Evolutionary conservation across 2,329 filamentous ascomycete genomes (phyloP), one percentile per base, ranked within the genome.

Genomic region (Myriangium duriaei): DNA sequence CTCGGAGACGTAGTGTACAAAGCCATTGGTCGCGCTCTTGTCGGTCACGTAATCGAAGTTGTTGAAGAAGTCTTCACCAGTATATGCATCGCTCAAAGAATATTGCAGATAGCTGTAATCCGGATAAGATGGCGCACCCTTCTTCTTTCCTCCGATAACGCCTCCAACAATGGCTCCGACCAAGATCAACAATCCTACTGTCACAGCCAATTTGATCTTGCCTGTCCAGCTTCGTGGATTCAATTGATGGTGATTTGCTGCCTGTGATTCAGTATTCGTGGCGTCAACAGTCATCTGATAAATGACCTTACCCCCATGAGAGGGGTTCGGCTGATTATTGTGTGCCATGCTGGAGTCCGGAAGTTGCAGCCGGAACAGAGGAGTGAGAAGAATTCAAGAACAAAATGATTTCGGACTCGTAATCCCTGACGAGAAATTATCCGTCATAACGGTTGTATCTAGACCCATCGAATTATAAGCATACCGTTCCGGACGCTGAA

Each of bases 151-250:
- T 4, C 7, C 21, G 21, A 51, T 15, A 7, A 53, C 50, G 10
- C 50, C 51, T 19, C 47, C 51, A 26, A 54, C 39, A 18, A 53
- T 47, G 10, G 34, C 48, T 13, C 46, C 21, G 21, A 26, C 7
- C 7, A 26, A 7, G 21, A 26, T n/a, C 7, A 55, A 93, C 86
- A 26, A 26, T 26, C 7, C 21, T 7, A 26, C 21, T 7, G n/a
- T 84, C 86, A 94, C 40, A 92, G 69, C 74, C 83, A 88, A 68
- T 94, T 26, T 26, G 21, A 26, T 7, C 21, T 26, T 26, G 21
- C 21, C 7, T 26, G 21, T 7, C 21, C 21, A 26, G 21, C 7
- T 26, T 26, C 21, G 21, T 7, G 21, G 21, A n/a, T 26, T 26
- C 21, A 26, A 7, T n/a, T 7, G 7, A 26, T 26, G 21, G 21